Conservation (phyloP, 805 yeast genomes). For the Priceomyces melissophilus region DNA sequence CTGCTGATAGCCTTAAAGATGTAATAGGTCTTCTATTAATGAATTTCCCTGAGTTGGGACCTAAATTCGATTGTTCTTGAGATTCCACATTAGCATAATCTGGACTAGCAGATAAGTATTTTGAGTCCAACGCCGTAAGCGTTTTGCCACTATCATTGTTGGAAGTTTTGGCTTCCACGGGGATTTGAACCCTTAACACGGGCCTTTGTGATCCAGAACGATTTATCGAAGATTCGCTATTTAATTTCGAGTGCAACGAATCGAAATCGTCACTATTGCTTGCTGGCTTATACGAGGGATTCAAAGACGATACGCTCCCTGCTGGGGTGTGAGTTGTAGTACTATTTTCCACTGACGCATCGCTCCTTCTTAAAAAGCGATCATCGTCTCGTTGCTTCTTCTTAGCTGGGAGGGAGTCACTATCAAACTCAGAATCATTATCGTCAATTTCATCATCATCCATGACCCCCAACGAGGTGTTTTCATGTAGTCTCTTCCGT, state of each 20-base stretch:
- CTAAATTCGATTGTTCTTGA: neutral
- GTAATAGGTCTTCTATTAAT: constrained; percentile 24
- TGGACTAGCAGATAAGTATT: constrained; percentile 7
- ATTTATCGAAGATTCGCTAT: neutral
- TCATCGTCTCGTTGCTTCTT: constrained; percentile 20
- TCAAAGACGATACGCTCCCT: constrained; percentile 14
- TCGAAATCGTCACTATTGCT: neutral
- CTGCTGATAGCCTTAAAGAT: constrained; percentile 33
- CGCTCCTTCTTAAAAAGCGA: constrained; percentile 4
- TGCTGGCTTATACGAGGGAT: constrained; percentile 1
- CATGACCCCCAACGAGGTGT: constrained; percentile 8
- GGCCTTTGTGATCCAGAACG: constrained; percentile 40
- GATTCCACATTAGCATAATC: constrained; percentile 3
- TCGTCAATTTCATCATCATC: constrained; percentile 19
- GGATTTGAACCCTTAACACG: constrained; percentile 62
- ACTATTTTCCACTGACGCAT: constrained; percentile 10
- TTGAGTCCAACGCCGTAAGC: constrained; percentile 40
- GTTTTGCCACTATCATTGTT: constrained; percentile 42
- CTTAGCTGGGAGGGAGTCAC: constrained; percentile 34
- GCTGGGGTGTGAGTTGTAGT: no score
- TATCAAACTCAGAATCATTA: constrained; percentile 31
- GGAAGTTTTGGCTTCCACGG: constrained; percentile 40
- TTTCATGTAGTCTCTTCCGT: constrained; percentile 22
- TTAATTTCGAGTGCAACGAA: neutral
- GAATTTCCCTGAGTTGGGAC: constrained; percentile 13